These are phyloP conservation scores for Suhomyces wounanorum DNA, from an alignment of 1,139 yeast species.

Conservation along the genomic window DNA sequence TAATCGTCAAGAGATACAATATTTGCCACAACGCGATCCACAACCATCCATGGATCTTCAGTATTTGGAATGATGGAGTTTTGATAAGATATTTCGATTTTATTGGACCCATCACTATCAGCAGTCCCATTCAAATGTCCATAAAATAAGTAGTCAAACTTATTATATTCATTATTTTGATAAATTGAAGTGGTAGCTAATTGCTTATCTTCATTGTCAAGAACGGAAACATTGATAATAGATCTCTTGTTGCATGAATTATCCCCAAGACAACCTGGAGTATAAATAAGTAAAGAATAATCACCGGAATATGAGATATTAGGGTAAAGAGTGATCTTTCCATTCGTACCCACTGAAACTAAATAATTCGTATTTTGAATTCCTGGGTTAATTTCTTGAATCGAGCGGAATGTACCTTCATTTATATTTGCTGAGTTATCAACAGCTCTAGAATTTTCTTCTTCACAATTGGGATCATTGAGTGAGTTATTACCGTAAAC, in stretches of 20 bases:
- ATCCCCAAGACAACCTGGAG: constrained; percentile 85
- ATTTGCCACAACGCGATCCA: constrained; percentile 65
- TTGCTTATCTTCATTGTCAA: constrained; percentile 47
- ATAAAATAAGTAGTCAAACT: constrained; percentile 74
- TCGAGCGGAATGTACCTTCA: constrained; percentile 37
- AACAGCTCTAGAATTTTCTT: constrained; percentile 21
- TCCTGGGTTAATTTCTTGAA: constrained; percentile 22
- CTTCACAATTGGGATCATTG: constrained; percentile 65
- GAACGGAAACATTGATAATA: constrained; percentile 72
- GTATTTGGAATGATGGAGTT: constrained; percentile 30
- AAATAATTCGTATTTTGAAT: constrained; percentile 30
- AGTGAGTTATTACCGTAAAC: constrained; percentile 73
- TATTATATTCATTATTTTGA: constrained; percentile 78
- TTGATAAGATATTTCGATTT: constrained; percentile 48
- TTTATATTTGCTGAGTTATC: constrained; percentile 34
- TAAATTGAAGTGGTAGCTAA: constrained; percentile 52
- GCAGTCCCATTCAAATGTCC: constrained; percentile 65
- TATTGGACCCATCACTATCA: constrained; percentile 44
- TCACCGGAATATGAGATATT: constrained; percentile 73
- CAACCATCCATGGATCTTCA: constrained; percentile 58
- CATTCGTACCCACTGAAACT: constrained; percentile 33
- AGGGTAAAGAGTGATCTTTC: constrained; percentile 64
- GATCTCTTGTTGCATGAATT: constrained; percentile 72
- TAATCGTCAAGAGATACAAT: constrained; percentile 53
- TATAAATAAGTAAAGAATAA: constrained; percentile 69